phyloP scores from a whole-genome alignment of 1,284 basidiomycete species.

The Malassezia japonica region DNA sequence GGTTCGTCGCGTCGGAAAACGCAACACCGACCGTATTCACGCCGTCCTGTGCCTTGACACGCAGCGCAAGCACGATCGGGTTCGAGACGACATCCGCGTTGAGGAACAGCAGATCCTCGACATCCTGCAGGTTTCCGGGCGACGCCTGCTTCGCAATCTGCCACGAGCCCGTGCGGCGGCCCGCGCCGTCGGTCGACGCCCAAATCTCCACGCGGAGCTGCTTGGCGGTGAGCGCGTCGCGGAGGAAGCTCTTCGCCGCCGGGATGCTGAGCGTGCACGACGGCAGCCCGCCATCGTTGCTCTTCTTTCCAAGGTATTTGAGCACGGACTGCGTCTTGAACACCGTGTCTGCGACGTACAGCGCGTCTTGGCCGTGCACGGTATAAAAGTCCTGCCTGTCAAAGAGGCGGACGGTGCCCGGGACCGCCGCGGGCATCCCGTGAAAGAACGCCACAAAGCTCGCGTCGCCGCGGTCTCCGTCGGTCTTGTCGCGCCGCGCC shows the following conservation, averaged over 20 bases:
- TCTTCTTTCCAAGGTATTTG: constrained; percentile 34
- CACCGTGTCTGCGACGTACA: constrained; percentile 73
- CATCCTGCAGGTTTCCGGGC: constrained; percentile 83
- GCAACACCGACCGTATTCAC: constrained; percentile 53
- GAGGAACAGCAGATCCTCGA: constrained; percentile 85
- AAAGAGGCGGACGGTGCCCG: constrained; percentile 42
- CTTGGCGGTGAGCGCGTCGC: constrained; percentile 78
- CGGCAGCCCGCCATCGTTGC: constrained; percentile 23
- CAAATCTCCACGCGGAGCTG: constrained; percentile 87
- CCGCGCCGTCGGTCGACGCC: constrained; percentile 51
- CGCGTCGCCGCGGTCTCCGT: too few species aligned
- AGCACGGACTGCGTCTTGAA: constrained; percentile 48
- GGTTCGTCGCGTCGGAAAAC: constrained; percentile 55
- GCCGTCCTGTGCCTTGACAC: constrained; percentile 59
- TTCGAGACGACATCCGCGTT: constrained; percentile 72
- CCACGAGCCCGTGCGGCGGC: constrained; percentile 59
- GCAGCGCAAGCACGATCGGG: constrained; percentile 84
- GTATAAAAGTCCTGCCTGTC: constrained; percentile 67
- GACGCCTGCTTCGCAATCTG: constrained; percentile 75
- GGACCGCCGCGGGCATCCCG: constrained; percentile 22
- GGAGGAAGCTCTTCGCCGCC: constrained; percentile 74
- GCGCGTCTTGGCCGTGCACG: constrained; percentile 77
- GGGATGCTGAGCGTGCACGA: constrained; percentile 66
- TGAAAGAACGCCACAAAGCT: constrained; percentile 35
- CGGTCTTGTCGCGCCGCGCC: constrained; percentile 30